Conservation (phyloP, 2,329 filamentous ascomycete species). For the Geoglossum cookeanum region DNA sequence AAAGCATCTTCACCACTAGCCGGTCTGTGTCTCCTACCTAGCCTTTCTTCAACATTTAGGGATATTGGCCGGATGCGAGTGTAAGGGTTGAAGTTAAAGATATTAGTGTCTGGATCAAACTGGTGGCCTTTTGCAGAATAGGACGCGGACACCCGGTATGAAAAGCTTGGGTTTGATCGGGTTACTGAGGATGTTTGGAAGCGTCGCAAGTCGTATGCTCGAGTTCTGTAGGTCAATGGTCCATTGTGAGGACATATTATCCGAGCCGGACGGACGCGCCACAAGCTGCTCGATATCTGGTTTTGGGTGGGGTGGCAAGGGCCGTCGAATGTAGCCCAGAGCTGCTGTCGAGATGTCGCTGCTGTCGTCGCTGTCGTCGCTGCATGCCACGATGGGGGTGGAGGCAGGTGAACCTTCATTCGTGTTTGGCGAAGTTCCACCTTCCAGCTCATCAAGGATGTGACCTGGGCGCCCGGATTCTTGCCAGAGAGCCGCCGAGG, state of each 20-base stretch:
- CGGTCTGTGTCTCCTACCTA: conserved; percentile 28
- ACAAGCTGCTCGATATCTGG: not conserved
- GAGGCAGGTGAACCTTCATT: not conserved
- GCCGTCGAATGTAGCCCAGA: not conserved
- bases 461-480: not conserved
- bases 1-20: conserved; percentile 90
- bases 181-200: not conserved
- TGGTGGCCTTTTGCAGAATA: conserved; percentile 17
- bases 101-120: conserved; percentile 6
- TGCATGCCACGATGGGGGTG: not conserved
- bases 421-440: not conserved
- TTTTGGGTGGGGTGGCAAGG: not conserved
- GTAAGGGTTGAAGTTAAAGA: conserved; percentile 21
- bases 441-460: not conserved
- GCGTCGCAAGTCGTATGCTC: not conserved
- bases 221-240: too few species aligned
- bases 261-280: not conserved
- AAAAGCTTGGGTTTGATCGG: conserved; percentile 11
- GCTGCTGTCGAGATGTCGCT: not conserved
- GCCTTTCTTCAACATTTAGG: conserved; percentile 14
- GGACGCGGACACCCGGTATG: conserved; percentile 20
- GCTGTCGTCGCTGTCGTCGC: not conserved
- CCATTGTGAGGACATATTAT: not conserved
- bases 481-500: not conserved
- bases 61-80: conserved; percentile 35